These are phyloP conservation scores for Prunus persica DNA, from an alignment of 306 rosid species.

Conservation along the genomic window Prunus_persica_NCBIv2 NC_034013.1:17685001-17685500, in stretches of 20 bases:
- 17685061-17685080: too few relatives aligned
- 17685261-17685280: slow-evolving; percentile 34
- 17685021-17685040: slow-evolving; percentile 74
- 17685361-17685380: background rate
- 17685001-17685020: slow-evolving; percentile 83
- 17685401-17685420: rapidly evolving
- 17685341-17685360: slow-evolving; percentile 11
- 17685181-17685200: too few relatives aligned
- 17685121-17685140: too few relatives aligned
- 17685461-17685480: too few relatives aligned
- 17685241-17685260: background rate
- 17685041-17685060: slow-evolving; percentile 31
- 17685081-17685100: too few relatives aligned
- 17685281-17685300: slow-evolving; percentile 44
- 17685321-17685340: slow-evolving; percentile 22
- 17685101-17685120: too few relatives aligned
- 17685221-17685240: background rate
- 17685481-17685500: too few relatives aligned
- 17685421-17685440: too few relatives aligned
- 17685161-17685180: background rate
- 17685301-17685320: slow-evolving; percentile 42
- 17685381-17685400: background rate
- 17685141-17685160: background rate
- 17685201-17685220: background rate
- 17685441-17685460: too few relatives aligned